phyloP scores from a whole-genome alignment of 2,329 filamentous ascomycete genomes.

The Juglanconis sp. region DNA sequence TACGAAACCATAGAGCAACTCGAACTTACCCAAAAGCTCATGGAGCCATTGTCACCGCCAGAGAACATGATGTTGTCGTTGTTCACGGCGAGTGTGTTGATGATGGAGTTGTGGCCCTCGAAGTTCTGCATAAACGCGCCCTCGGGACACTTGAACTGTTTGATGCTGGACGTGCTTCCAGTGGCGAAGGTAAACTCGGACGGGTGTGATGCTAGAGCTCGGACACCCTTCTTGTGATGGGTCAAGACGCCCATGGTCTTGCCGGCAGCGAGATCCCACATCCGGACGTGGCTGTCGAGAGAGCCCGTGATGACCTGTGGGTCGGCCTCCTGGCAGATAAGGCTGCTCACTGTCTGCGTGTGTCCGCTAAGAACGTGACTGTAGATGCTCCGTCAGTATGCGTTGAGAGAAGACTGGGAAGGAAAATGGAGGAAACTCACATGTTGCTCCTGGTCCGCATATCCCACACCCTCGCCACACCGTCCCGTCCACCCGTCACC shows the following conservation, averaged over 20 bases:
- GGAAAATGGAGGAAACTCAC: neutral
- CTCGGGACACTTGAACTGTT: constrained; percentile 99
- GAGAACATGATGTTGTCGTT: constrained; percentile 94
- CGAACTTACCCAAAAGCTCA: constrained; percentile 74
- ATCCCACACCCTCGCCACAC: constrained; percentile 94
- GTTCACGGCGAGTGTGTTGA: constrained; percentile 91
- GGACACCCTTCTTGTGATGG: constrained; percentile 97
- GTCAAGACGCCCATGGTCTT: constrained; percentile 96
- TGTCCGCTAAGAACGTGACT: constrained; percentile 83
- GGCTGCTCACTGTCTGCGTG: constrained; percentile 81
- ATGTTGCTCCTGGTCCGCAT: constrained; percentile 96
- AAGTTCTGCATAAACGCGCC: constrained; percentile 99
- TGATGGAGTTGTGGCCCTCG: constrained; percentile 91
- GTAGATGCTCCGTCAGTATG: neutral
- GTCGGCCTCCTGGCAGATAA: constrained; percentile 93
- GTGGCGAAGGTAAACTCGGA: constrained; percentile 95
- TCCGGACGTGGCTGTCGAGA: constrained; percentile 81
- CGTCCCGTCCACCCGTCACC: constrained; percentile 91
- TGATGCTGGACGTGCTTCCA: constrained; percentile 88
- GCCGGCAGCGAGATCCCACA: constrained; percentile 95
- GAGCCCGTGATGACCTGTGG: constrained; percentile 94
- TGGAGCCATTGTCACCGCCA: constrained; percentile 91
- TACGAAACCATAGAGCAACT: neutral
- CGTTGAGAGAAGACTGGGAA: neutral
- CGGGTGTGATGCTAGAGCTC: constrained; percentile 79